Conservation (phyloP, 805 yeast genomes). For the Maudiozyma turicensis region DNA sequence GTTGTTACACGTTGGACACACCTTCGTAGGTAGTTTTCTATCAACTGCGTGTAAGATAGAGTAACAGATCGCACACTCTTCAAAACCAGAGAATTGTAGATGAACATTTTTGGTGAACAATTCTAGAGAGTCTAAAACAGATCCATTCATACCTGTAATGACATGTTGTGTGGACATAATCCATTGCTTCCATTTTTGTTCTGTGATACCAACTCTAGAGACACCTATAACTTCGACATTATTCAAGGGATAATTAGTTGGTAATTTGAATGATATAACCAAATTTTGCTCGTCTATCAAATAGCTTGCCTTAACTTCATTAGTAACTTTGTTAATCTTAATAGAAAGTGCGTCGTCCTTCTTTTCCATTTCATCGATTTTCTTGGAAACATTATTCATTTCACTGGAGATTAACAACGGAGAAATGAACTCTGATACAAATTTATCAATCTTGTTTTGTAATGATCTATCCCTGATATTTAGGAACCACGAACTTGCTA, state of each 20-base stretch:
- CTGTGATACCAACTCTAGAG: conserved; percentile 77
- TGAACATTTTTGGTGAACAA: conserved; percentile 52
- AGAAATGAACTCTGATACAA: conserved; percentile 52
- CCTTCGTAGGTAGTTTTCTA: conserved; percentile 80
- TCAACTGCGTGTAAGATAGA: conserved; percentile 80
- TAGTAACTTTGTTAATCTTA: conserved; percentile 48
- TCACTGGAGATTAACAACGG: conserved; percentile 53
- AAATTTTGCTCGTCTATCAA: conserved; percentile 79
- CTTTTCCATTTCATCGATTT: conserved; percentile 28
- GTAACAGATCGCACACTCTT: conserved; percentile 95
- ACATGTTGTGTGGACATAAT: conserved; percentile 80
- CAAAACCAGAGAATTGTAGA: conserved; percentile 85
- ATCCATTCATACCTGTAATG: conserved; percentile 63
- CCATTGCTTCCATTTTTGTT: conserved; percentile 93
- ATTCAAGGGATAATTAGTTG: conserved; percentile 67
- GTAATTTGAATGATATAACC: conserved; percentile 69
- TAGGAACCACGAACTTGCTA: conserved; percentile 49
- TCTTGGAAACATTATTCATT: conserved; percentile 39
- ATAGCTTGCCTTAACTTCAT: conserved; percentile 65
- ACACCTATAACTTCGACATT: conserved; percentile 71
- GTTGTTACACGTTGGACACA: conserved; percentile 83
- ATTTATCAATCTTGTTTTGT: conserved; percentile 50
- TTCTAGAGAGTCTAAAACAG: conserved; percentile 37
- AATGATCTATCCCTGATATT: conserved; percentile 58
- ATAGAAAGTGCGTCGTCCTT: conserved; percentile 39